A percentile compares a stretch with the other conserved stretches of the same genome.
Conservation (phyloP, 495 filamentous ascomycete genomes). For the Aspergillus biplanus region DNA sequence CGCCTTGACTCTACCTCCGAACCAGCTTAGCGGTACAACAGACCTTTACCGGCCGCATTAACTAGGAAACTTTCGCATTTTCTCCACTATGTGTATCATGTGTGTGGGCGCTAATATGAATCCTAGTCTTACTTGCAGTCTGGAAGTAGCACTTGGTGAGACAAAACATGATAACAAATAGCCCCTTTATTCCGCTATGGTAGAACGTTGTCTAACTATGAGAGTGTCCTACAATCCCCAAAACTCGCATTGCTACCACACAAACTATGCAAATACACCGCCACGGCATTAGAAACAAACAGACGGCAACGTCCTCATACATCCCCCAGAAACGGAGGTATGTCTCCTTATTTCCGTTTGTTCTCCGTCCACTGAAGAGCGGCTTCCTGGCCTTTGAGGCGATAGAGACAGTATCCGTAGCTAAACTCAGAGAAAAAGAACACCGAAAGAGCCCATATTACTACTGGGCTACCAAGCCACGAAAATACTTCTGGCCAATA, state of each 20-base stretch:
- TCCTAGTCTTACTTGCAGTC: no score
- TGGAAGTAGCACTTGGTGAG: no score
- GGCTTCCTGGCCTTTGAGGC: conserved; percentile 1
- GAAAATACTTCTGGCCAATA: conserved; percentile 10
- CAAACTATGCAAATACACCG: background rate
- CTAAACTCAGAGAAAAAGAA: conserved; percentile 5
- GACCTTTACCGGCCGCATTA: no score
- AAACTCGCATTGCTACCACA: background rate
- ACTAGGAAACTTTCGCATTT: no score
- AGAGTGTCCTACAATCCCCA: background rate
- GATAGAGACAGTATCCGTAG: conserved; percentile 4
- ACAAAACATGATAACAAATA: no score
- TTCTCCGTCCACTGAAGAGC: background rate
- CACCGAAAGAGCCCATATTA: background rate
- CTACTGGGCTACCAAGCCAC: background rate
- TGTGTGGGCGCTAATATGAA: no score
- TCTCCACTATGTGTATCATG: no score
- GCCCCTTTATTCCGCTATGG: background rate
- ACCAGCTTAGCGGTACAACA: no score
- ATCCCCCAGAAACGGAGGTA: background rate
- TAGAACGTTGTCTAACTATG: background rate
- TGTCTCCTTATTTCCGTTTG: conserved; percentile 1
- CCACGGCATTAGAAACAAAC: background rate
- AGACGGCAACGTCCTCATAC: background rate
- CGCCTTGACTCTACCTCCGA: no score